Evolutionary conservation across 164 flowering plant genomes (phyloP).

Genomic region (Warburgia ugandensis): DNA sequence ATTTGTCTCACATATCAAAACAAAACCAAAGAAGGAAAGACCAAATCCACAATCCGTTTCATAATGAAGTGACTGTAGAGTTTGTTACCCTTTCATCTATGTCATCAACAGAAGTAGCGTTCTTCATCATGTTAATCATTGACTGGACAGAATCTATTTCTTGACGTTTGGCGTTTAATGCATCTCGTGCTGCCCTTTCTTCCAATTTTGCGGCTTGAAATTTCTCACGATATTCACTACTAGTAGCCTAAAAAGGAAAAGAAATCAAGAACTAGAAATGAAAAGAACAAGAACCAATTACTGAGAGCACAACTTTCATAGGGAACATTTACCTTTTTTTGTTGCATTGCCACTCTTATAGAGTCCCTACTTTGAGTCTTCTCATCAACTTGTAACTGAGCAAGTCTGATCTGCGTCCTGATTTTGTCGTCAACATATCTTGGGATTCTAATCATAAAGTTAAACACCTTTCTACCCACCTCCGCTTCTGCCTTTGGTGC

Average conservation of each 20-base stretch:
- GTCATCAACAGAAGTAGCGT: constrained; percentile 64
- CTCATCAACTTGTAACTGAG: constrained; percentile 49
- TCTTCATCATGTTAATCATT: constrained; percentile 46
- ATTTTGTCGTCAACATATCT: constrained; percentile 51
- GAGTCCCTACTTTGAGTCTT: constrained; percentile 59
- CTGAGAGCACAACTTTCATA: not conserved
- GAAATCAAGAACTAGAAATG: constrained; percentile 8
- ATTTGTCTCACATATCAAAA: not conserved
- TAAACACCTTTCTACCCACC: constrained; percentile 33
- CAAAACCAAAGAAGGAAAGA: not conserved
- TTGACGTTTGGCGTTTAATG: constrained; percentile 40
- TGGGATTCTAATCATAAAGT: constrained; percentile 51
- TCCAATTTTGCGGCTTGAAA: constrained; percentile 46
- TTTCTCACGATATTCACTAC: constrained; percentile 20
- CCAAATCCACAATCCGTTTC: not conserved
- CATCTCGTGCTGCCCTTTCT: constrained; percentile 46
- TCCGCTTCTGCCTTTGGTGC: constrained; percentile 26
- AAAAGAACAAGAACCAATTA: too few species aligned
- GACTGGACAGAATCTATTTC: constrained; percentile 61
- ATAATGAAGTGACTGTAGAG: too few species aligned
- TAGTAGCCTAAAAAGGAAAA: constrained; percentile 15
- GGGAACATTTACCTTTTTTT: constrained; percentile 33
- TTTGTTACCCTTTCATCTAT: constrained; percentile 50
- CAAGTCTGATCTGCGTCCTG: constrained; percentile 42
- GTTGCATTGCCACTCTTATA: constrained; percentile 35